These are phyloP conservation scores for Auricularia sp. DNA, from an alignment of 768 basidiomycete species.

Conservation along the genomic window DNA sequence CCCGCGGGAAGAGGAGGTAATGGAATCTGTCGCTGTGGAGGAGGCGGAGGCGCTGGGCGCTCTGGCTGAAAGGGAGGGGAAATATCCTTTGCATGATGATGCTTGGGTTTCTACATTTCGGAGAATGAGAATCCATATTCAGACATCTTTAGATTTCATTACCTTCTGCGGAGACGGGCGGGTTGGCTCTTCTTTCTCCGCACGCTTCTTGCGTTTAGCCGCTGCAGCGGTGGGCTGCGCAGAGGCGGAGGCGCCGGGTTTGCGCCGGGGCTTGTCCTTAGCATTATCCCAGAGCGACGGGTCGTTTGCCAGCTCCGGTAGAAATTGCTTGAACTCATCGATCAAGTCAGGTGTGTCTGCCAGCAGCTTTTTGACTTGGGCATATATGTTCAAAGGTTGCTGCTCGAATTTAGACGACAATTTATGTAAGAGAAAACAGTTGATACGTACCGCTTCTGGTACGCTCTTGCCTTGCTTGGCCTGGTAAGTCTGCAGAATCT, in stretches of 20 bases:
- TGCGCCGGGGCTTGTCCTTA: conserved; percentile 12
- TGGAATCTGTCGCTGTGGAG: conserved; percentile 11
- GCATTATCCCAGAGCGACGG: conserved; percentile 34
- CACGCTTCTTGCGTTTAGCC: conserved; percentile 55
- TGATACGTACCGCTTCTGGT: not conserved
- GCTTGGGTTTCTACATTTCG: conserved; percentile 17
- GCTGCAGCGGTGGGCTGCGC: conserved; percentile 23
- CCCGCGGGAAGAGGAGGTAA: conserved; percentile 6
- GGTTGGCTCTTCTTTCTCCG: conserved; percentile 32
- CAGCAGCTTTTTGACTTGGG: conserved; percentile 58
- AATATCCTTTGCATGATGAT: conserved; percentile 9
- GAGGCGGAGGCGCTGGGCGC: not conserved
- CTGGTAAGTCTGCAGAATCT: conserved; percentile 59
- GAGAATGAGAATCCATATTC: not conserved
- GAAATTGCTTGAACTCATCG: conserved; percentile 63
- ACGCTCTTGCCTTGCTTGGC: conserved; percentile 31
- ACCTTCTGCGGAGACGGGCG: not conserved
- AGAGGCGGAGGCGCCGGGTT: conserved; percentile 23
- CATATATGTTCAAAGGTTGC: conserved; percentile 31
- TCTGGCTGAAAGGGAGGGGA: not conserved
- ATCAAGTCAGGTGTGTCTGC: conserved; percentile 67
- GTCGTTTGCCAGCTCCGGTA: conserved; percentile 52
- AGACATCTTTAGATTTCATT: not conserved
- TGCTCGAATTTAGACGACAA: no score
- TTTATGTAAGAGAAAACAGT: not conserved